phyloP scores from a whole-genome alignment of 306 rosid species.

The Oemleria cerasiformis region DNA sequence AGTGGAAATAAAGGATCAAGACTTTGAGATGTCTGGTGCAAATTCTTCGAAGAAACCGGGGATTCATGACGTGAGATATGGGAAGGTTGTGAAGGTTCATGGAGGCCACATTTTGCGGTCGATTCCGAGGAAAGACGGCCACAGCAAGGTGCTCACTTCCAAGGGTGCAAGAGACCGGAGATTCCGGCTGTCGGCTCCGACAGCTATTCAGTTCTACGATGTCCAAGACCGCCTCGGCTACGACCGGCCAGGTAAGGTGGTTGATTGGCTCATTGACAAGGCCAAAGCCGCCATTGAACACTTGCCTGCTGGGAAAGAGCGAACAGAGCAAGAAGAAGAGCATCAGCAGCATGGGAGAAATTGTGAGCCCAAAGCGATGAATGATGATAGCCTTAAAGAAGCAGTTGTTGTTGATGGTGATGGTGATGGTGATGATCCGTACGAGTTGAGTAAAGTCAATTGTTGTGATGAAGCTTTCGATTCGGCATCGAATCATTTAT shows the following conservation, averaged over 20 bases:
- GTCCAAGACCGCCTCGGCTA: constrained; percentile 35
- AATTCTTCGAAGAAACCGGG: neutral
- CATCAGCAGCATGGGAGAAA: constrained; percentile 7
- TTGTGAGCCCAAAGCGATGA: neutral
- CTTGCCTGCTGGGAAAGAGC: too few relatives aligned
- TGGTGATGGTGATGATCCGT: neutral
- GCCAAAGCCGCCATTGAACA: constrained; percentile 23
- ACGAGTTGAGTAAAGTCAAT: constrained; percentile 10
- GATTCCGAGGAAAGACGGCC: constrained; percentile 11
- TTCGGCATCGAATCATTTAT: neutral
- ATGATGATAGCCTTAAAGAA: neutral
- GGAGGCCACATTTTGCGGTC: constrained; percentile 21
- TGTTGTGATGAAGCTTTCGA: constrained; percentile 14
- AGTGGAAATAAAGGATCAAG: neutral
- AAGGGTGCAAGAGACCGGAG: constrained; percentile 32
- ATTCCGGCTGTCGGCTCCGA: constrained; percentile 24
- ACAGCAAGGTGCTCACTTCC: constrained; percentile 26
- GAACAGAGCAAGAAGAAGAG: constrained; percentile 7
- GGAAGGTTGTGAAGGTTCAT: constrained; percentile 9
- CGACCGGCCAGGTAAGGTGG: constrained; percentile 24
- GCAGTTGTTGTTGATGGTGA: neutral
- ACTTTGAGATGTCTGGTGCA: neutral
- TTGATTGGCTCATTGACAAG: constrained; percentile 33
- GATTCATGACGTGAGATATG: constrained; percentile 4
- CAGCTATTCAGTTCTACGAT: constrained; percentile 31